A percentile compares a stretch with the other conserved stretches of the same genome.
phyloP scores from a whole-genome alignment of 164 flowering plant genomes.

The Magnolia sinica region DNA sequence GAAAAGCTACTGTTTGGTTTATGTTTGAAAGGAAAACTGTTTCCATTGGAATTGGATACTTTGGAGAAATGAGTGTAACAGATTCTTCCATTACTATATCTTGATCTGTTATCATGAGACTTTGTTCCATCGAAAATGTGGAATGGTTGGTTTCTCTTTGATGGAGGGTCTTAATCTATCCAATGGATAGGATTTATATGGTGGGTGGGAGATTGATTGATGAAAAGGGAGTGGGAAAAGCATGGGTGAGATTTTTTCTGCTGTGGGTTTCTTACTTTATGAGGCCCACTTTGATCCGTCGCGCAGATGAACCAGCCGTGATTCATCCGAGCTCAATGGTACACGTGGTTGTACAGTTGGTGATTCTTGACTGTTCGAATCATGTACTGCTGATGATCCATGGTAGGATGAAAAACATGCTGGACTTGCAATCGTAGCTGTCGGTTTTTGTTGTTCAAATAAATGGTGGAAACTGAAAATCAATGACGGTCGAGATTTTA shows the following conservation, averaged over 20 bases:
- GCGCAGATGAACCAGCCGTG: not conserved
- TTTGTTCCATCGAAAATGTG: conserved; percentile 22
- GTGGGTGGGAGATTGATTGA: not conserved
- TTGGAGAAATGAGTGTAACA: conserved; percentile 29
- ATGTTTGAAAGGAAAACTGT: conserved; percentile 40
- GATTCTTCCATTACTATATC: conserved; percentile 35
- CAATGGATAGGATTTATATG: not conserved
- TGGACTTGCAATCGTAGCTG: too few species aligned
- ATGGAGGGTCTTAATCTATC: not conserved
- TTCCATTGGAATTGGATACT: conserved; percentile 28
- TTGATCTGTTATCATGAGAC: conserved; percentile 17
- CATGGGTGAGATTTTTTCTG: not conserved
- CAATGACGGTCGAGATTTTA: too few species aligned
- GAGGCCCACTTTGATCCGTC: not conserved
- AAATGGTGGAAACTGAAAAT: too few species aligned
- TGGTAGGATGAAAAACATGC: too few species aligned
- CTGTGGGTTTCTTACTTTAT: too few species aligned
- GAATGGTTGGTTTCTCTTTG: not conserved
- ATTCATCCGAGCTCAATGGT: too few species aligned
- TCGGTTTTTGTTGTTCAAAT: too few species aligned
- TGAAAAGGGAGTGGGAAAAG: not conserved
- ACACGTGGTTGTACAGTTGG: too few species aligned
- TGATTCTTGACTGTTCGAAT: too few species aligned
- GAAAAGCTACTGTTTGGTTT: conserved; percentile 42
- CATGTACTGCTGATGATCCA: too few species aligned